phyloP scores from a whole-genome alignment of 306 rosid genomes.

The Malus sylvestris region DNA sequence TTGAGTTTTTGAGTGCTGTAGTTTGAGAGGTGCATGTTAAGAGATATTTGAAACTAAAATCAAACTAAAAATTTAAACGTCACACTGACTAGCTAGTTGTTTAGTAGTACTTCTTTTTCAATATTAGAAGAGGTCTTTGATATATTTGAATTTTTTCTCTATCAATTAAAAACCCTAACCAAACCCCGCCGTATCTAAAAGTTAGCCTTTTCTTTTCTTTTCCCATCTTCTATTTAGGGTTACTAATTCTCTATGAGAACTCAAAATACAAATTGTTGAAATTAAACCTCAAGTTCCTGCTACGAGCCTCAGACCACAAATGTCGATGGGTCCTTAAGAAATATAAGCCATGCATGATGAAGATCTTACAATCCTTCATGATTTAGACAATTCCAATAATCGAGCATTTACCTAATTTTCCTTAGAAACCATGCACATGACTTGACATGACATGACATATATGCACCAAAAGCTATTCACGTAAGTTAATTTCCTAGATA shows the following conservation, averaged over 20 bases:
- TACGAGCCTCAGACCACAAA: neutral
- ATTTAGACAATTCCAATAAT: slow-evolving; percentile 30
- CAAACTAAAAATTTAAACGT: neutral
- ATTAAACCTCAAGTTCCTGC: neutral
- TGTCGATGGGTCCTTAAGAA: neutral
- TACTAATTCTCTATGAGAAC: neutral
- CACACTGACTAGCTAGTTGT: neutral
- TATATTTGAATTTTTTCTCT: no score
- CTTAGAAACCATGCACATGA: neutral
- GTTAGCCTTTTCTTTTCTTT: neutral
- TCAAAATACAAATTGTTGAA: neutral
- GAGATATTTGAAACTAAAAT: neutral
- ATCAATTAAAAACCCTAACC: no score
- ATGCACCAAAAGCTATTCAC: no score
- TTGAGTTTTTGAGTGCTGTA: neutral
- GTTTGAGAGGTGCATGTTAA: neutral
- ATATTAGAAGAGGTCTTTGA: no score
- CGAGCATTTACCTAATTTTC: slow-evolving; percentile 10
- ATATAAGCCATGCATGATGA: neutral
- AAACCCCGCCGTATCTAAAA: no score
- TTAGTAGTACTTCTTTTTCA: no score
- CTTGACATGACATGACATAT: no score
- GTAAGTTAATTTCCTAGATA: no score
- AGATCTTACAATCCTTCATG: slow-evolving; percentile 10
- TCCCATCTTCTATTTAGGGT: neutral